phyloP scores from a whole-genome alignment of 164 flowering plant genomes.

The Stephania yunnanensis region DNA sequence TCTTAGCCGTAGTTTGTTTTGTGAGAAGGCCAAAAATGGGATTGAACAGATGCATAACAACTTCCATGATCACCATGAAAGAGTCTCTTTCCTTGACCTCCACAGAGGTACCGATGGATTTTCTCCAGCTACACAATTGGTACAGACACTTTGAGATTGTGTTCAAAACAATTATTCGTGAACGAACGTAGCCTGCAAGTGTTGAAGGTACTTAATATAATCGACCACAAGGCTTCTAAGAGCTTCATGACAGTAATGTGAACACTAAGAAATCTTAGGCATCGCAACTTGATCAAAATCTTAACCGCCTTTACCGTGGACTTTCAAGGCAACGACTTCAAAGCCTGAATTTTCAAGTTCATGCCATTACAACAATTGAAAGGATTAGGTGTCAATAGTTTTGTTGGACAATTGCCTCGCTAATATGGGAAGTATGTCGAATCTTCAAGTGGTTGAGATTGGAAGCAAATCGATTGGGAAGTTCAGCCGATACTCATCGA shows the following conservation, averaged over 20 bases:
- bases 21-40: neutral
- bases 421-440: neutral
- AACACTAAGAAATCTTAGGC: constrained; percentile 6
- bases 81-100: constrained; percentile 4
- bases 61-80: neutral
- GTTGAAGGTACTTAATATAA: constrained; percentile 5
- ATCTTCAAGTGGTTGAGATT: neutral
- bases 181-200: neutral
- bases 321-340: constrained; percentile 13
- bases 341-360: constrained; percentile 14
- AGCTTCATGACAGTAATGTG: constrained; percentile 11
- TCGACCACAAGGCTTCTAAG: constrained; percentile 7
- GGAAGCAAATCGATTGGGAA: neutral
- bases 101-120: no score
- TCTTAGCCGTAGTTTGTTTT: neutral
- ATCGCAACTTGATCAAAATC: constrained; percentile 6
- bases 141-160: constrained; percentile 5
- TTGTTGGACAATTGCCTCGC: neutral
- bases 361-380: neutral
- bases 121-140: constrained; percentile 8
- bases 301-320: constrained; percentile 7
- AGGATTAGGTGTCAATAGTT: neutral
- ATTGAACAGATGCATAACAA: neutral
- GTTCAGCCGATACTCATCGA: neutral
- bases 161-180: constrained; percentile 1